Evolutionary conservation across 352 stramenopile species (phyloP).

Genomic region (Globisporangium abappressorium): DNA sequence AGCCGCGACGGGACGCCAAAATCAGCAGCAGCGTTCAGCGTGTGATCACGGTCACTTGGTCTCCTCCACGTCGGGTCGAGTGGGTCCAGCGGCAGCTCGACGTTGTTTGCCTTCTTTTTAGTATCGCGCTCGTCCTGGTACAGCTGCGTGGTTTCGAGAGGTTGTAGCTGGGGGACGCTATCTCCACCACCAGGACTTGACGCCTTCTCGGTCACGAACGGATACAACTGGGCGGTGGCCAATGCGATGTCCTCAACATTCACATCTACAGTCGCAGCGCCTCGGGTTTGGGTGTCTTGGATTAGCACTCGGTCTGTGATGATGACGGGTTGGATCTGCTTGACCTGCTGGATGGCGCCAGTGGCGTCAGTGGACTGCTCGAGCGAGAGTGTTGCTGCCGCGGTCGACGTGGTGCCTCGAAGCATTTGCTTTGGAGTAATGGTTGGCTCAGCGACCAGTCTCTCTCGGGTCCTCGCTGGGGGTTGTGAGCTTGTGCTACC

Average conservation of each 20-base stretch:
- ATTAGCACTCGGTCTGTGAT: not conserved
- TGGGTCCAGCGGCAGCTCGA: slow-evolving; percentile 1
- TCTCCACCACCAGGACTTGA: not conserved
- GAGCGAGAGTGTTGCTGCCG: not conserved
- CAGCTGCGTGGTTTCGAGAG: not conserved
- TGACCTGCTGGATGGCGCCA: not conserved
- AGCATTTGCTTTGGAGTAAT: not conserved
- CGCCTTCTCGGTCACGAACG: slow-evolving; percentile 1
- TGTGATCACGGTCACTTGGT: not conserved
- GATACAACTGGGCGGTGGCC: slow-evolving; percentile 1
- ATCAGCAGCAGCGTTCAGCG: not conserved
- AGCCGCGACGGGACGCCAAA: slow-evolving; percentile 5
- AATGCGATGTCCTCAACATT: not conserved
- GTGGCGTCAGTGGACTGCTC: slow-evolving; percentile 7
- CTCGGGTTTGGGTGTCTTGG: not conserved
- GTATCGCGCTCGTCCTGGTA: not conserved
- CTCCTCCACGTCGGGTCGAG: slow-evolving; percentile 2
- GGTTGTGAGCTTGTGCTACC: not conserved
- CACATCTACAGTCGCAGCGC: not conserved
- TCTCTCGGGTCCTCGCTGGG: too few relatives aligned
- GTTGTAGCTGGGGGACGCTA: not conserved
- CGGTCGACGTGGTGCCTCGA: not conserved
- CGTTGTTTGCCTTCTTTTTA: not conserved
- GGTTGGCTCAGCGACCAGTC: not conserved
- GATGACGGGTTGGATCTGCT: not conserved